Conservation (phyloP, 805 yeast species). For the Schwanniomyces occidentalis region DNA sequence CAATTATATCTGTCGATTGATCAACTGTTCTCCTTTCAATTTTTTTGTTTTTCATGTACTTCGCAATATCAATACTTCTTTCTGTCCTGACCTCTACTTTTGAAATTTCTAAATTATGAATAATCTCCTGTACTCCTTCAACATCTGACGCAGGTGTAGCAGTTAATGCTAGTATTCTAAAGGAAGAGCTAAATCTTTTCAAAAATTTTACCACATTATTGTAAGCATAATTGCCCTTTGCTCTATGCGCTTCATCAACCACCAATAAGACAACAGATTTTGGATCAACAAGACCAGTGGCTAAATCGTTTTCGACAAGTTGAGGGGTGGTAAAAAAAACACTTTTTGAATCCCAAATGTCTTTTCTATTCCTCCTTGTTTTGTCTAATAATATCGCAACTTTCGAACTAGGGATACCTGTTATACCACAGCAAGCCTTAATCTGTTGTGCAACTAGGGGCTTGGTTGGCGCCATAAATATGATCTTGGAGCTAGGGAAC, state of each 20-base stretch:
- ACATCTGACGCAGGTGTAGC: slow-evolving; percentile 94
- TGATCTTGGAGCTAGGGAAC: slow-evolving; percentile 76
- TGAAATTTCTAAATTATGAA: slow-evolving; percentile 71
- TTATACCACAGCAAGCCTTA: slow-evolving; percentile 83
- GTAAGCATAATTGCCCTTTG: slow-evolving; percentile 88
- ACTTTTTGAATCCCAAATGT: slow-evolving; percentile 74
- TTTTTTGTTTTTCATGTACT: slow-evolving; percentile 70
- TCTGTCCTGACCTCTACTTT: slow-evolving; percentile 86
- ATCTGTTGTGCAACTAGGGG: slow-evolving; percentile 97
- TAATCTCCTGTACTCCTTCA: slow-evolving; percentile 84
- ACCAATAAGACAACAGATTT: slow-evolving; percentile 72
- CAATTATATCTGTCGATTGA: slow-evolving; percentile 53
- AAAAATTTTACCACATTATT: slow-evolving; percentile 71
- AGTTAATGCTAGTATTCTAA: slow-evolving; percentile 80
- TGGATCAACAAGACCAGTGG: slow-evolving; percentile 74
- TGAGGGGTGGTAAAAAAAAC: slow-evolving; percentile 96
- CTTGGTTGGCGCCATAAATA: slow-evolving; percentile 96
- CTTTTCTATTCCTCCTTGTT: slow-evolving; percentile 57
- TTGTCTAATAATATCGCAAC: slow-evolving; percentile 78
- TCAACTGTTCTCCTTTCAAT: slow-evolving; percentile 61
- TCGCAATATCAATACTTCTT: slow-evolving; percentile 72
- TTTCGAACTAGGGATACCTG: slow-evolving; percentile 75
- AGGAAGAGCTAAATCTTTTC: slow-evolving; percentile 55
- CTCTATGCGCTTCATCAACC: slow-evolving; percentile 94
- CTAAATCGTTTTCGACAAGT: slow-evolving; percentile 87